Evolutionary conservation across 768 basidiomycete genomes (phyloP).

Genomic region (Leccinum barrowsii): DNA sequence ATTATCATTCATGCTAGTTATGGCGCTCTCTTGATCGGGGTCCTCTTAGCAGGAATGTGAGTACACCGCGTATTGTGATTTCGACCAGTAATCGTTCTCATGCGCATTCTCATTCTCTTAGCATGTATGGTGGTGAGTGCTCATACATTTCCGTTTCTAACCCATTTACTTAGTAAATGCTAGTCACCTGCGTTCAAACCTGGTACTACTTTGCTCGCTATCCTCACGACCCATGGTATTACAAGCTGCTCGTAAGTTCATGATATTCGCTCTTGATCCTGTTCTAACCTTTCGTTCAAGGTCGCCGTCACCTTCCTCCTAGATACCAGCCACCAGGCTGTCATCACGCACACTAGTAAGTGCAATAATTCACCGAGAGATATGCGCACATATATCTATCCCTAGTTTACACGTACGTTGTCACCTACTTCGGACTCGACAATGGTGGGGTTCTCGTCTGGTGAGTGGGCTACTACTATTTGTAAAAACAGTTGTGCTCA

Average conservation of each 20-base stretch:
- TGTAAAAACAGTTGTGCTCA: background rate
- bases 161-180: background rate
- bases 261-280: background rate
- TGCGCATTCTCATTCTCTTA: slow-evolving; percentile 19
- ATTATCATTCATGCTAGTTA: slow-evolving; percentile 29
- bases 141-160: background rate
- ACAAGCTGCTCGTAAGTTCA: slow-evolving; percentile 42
- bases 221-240: slow-evolving; percentile 46
- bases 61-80: slow-evolving; percentile 17
- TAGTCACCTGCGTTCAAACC: slow-evolving; percentile 53
- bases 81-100: background rate
- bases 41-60: slow-evolving; percentile 46
- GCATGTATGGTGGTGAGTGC: slow-evolving; percentile 48
- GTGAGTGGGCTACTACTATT: slow-evolving; percentile 28
- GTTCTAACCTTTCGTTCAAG: slow-evolving; percentile 28
- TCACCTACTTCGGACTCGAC: slow-evolving; percentile 37
- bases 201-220: slow-evolving; percentile 53
- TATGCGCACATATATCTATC: background rate
- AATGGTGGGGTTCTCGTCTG: slow-evolving; percentile 37
- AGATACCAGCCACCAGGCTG: slow-evolving; percentile 50
- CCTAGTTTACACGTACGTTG: slow-evolving; percentile 46
- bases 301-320: slow-evolving; percentile 46
- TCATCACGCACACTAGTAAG: slow-evolving; percentile 51
- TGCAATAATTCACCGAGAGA: background rate
- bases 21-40: slow-evolving; percentile 52